phyloP scores from a whole-genome alignment of 495 filamentous ascomycete species.

The Tetracladium marchalianum region DNA sequence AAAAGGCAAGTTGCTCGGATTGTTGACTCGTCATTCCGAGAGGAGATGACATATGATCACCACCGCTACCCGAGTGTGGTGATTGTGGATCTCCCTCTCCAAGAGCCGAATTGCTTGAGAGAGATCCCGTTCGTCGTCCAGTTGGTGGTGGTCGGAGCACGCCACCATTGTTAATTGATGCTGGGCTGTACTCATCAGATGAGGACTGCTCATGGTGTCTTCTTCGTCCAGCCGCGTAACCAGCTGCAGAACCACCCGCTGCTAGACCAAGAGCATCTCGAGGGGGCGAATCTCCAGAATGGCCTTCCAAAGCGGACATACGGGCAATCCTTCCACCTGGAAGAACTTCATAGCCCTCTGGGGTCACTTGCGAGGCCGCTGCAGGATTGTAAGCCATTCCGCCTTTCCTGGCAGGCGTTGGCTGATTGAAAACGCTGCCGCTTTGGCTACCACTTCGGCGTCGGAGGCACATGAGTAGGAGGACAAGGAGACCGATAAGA shows the following conservation, averaged over 20 bases:
- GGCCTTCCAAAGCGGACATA: slow-evolving; percentile 86
- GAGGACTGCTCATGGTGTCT: slow-evolving; percentile 66
- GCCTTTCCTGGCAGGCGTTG: slow-evolving; percentile 58
- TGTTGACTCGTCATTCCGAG: slow-evolving; percentile 77
- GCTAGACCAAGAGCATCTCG: slow-evolving; percentile 23
- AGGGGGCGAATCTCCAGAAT: slow-evolving; percentile 49
- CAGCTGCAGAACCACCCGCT: slow-evolving; percentile 28
- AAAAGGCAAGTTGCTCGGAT: slow-evolving; percentile 87
- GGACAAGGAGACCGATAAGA: slow-evolving; percentile 48
- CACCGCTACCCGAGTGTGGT: slow-evolving; percentile 59
- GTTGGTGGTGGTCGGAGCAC: slow-evolving; percentile 52
- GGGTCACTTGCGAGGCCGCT: slow-evolving; percentile 24
- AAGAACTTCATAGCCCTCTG: slow-evolving; percentile 59
- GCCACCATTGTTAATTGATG: slow-evolving; percentile 50
- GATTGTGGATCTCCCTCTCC: slow-evolving; percentile 64
- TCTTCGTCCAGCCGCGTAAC: slow-evolving; percentile 30
- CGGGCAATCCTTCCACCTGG: slow-evolving; percentile 86
- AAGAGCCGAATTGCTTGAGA: slow-evolving; percentile 78
- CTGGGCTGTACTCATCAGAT: slow-evolving; percentile 74
- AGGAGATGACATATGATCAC: slow-evolving; percentile 66
- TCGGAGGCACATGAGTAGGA: slow-evolving; percentile 49
- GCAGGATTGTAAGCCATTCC: slow-evolving; percentile 27
- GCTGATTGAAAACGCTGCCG: slow-evolving; percentile 73
- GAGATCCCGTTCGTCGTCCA: slow-evolving; percentile 68
- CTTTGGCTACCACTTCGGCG: slow-evolving; percentile 49